Base-by-base conservation (phyloP, 2,329 filamentous ascomycete species). In the Grosmannia clavigera region DNA sequence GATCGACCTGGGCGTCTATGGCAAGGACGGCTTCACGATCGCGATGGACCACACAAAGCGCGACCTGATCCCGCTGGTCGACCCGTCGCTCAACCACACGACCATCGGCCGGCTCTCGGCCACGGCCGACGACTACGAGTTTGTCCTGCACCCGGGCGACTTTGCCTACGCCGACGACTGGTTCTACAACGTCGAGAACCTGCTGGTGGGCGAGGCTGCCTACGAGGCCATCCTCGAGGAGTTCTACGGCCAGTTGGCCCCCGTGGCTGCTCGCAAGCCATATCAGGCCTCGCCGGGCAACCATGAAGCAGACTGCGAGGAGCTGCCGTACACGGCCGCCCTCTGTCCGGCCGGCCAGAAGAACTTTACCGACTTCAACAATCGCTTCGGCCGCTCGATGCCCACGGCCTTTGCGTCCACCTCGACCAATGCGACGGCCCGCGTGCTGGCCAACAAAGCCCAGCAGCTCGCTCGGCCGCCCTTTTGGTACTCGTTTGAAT, bases 211-310 rank as follows among this genome's bases (percentile, higher is more conserved):
- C 71, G 80, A 95, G 51, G 91, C 96, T 70, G 97, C 92, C 0
- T 97, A 96, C 68, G 92, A 97, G 77, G 96, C 92, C 3, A 97
- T 97, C 65, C 80, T 97, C 57, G 92, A 92, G n/a, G 91, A 97
- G 74, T 97, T 84, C 67, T 84, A 81, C 70, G 70, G 73, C 58
- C 78, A 83, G 64, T 73, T 83, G 0, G 75, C 77, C 0, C 78
- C 81, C 4, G 76, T 84, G 57, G 67, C 81, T 1, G 74, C 71
- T 22, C 75, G 76, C 55, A 82, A 83, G 68, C 70, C 75, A 0
- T 85, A 84, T 72, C 81, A 81, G 78, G 75, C 74, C 7, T 74
- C 73, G 22, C 80, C 80, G 0, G 82, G 82, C 0, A 85, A 84
- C 68, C 81, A 85, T 67, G 82, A 84, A 67, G 80, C 81, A 0